Percentiles rank a stretch among this genome's conserved stretches.
Evolutionary conservation across 805 yeast genomes (phyloP).

Genomic region (Pichia membranifaciens): DNA sequence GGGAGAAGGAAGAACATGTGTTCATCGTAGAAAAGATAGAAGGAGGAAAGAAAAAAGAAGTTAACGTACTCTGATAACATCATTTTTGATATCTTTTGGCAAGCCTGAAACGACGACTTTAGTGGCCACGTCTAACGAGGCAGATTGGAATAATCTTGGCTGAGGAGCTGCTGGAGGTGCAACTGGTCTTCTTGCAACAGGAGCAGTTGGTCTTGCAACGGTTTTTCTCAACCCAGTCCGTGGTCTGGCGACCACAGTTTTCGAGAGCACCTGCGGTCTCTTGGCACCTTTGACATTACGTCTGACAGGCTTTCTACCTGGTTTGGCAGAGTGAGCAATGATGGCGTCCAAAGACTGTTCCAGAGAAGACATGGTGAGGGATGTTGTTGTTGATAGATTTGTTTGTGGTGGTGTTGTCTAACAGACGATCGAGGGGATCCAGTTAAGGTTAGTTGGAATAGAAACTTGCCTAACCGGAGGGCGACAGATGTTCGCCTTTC

Average conservation of each 20-base stretch:
- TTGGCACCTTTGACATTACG: conserved; percentile 19
- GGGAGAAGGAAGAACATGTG: background rate
- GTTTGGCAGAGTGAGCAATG: conserved; percentile 47
- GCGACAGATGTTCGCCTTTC: too few relatives aligned
- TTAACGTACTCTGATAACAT: conserved; percentile 25
- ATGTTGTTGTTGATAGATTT: too few relatives aligned
- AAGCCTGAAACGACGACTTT: conserved; percentile 63
- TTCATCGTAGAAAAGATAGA: background rate
- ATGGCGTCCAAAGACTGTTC: conserved; percentile 95
- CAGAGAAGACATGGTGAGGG: conserved; percentile 59
- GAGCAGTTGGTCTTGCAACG: conserved; percentile 22
- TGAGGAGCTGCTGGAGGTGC: conserved; percentile 7
- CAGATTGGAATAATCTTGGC: background rate
- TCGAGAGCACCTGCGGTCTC: conserved; percentile 18
- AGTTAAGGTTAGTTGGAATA: too few relatives aligned
- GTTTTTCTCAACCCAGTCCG: conserved; percentile 16
- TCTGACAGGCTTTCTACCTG: conserved; percentile 13
- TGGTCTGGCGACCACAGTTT: conserved; percentile 29
- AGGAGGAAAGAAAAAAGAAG: conserved; percentile 1
- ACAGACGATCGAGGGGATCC: too few relatives aligned
- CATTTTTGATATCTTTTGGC: conserved; percentile 81
- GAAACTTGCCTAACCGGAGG: too few relatives aligned
- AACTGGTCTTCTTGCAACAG: conserved; percentile 26
- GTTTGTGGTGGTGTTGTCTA: too few relatives aligned
- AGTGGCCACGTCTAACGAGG: conserved; percentile 47